These are phyloP conservation scores for Clavispora carvajalis DNA, from an alignment of 805 yeast genomes.

Conservation along the genomic window DNA sequence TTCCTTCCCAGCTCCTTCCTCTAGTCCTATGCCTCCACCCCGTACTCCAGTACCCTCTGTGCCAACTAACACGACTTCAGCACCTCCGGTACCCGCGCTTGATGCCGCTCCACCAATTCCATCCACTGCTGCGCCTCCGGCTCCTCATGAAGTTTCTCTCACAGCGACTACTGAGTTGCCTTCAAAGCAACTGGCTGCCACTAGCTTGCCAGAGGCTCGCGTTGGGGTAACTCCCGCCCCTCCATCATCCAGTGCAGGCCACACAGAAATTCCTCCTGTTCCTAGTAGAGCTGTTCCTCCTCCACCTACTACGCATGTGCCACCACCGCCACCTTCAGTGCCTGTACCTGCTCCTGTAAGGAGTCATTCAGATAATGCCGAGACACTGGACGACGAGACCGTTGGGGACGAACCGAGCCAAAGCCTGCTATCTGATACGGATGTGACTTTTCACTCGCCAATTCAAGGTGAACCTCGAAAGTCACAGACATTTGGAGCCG, in stretches of 20 bases:
- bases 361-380: constrained; percentile 2
- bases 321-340: constrained; percentile 11
- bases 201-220: background rate
- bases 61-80: constrained; percentile 7
- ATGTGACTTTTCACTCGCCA: background rate
- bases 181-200: background rate
- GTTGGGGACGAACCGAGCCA: background rate
- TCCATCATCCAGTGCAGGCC: background rate
- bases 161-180: too few relatives aligned
- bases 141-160: background rate
- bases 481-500: background rate
- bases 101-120: constrained; percentile 1
- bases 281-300: constrained; percentile 14
- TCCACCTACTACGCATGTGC: constrained; percentile 8
- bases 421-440: background rate
- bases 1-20: constrained; percentile 16
- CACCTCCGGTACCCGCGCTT: background rate
- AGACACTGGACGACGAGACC: background rate
- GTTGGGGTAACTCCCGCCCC: background rate
- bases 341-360: constrained; percentile 7
- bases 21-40: constrained; percentile 14
- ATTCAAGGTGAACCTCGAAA: background rate
- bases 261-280: constrained; percentile 7
- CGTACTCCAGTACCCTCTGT: constrained; percentile 11
- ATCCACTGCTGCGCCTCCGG: background rate